Evolutionary conservation across 768 basidiomycete species (phyloP).

Genomic region (Leccinum imitatum): DNA sequence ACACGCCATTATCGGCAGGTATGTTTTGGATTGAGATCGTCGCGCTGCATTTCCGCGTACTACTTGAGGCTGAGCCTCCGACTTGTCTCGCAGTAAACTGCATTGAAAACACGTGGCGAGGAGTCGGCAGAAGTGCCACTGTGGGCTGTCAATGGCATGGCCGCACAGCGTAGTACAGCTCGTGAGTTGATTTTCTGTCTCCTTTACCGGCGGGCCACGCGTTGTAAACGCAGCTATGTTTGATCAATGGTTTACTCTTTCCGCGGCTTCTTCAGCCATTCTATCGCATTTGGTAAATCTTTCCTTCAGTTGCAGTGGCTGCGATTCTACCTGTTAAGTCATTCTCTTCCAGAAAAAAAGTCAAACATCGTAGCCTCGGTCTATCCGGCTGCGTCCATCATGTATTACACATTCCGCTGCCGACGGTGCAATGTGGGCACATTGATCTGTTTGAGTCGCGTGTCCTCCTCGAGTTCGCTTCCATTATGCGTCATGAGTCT

Average conservation of each 20-base stretch:
- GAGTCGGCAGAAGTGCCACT: neutral
- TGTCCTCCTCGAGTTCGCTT: neutral
- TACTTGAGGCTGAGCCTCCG: neutral
- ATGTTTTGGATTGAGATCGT: neutral
- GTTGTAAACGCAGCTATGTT: neutral
- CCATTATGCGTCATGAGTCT: neutral
- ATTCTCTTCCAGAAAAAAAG: neutral
- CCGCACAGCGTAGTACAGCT: neutral
- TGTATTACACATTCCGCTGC: neutral
- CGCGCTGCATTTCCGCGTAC: neutral
- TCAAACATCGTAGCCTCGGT: neutral
- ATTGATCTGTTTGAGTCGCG: neutral
- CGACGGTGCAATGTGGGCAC: neutral
- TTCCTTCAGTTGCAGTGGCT: neutral
- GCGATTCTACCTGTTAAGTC: neutral
- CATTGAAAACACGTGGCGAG: neutral
- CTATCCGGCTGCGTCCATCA: neutral
- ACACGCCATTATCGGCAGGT: neutral
- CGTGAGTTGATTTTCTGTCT: neutral
- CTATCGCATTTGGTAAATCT: neutral
- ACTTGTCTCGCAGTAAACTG: neutral
- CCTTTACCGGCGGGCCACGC: neutral
- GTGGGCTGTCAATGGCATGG: neutral
- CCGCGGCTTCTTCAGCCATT: neutral
- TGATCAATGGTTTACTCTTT: neutral